Conservation (phyloP, 2,329 filamentous ascomycete genomes). For the Colletotrichum siamense region DNA sequence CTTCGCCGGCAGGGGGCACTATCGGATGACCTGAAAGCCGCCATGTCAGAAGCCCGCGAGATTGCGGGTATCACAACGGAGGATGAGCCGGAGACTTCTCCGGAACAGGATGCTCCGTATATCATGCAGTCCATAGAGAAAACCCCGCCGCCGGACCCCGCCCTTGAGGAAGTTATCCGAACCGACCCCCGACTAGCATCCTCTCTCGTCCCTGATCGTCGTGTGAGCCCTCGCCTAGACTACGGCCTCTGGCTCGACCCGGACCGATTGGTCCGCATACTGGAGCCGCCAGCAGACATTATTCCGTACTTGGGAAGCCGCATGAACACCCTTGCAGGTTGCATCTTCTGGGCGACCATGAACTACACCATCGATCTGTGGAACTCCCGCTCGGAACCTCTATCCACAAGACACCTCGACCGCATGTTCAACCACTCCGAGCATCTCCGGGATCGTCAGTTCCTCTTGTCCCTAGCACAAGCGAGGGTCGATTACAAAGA, state of each 20-base stretch:
- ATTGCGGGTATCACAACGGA: not conserved
- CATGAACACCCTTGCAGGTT: slow-evolving; percentile 7
- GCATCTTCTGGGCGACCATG: slow-evolving; percentile 23
- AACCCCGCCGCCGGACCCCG: not conserved
- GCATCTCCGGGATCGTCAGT: not conserved
- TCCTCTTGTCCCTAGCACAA: slow-evolving; percentile 4
- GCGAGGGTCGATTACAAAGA: slow-evolving; percentile 9
- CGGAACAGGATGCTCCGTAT: fast-evolving
- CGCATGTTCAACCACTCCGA: not conserved
- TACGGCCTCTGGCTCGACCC: slow-evolving; percentile 20
- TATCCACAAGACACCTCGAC: not conserved
- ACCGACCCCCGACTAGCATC: not conserved
- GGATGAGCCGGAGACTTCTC: not conserved
- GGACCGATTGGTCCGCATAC: slow-evolving; percentile 2
- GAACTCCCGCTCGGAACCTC: not conserved
- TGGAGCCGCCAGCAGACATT: slow-evolving; percentile 10
- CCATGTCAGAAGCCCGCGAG: not conserved
- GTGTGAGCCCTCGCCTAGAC: slow-evolving; percentile 13
- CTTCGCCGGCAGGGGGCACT: not conserved
- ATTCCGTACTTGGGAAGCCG: slow-evolving; percentile 3
- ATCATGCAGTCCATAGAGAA: not conserved
- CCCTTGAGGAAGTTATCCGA: not conserved
- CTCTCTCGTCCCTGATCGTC: not conserved
- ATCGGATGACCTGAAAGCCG: not conserved
- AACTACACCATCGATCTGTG: slow-evolving; percentile 16